Conservation (phyloP, 148 eudicot genomes). For the Euryodendron excelsum region DNA sequence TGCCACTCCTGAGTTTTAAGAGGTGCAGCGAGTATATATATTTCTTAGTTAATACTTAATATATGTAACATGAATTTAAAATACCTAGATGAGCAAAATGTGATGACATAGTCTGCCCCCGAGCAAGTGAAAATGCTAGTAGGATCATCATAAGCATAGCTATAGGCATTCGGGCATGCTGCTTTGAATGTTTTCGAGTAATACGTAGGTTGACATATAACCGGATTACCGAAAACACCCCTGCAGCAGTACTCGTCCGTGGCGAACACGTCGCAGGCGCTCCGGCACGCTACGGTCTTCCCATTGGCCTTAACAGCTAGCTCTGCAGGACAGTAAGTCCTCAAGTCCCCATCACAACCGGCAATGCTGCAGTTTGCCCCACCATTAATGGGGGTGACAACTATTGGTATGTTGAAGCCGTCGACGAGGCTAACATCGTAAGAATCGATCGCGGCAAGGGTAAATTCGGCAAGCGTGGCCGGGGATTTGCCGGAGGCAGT, state of each 20-base stretch:
- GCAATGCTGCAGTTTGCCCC: slow-evolving; percentile 62
- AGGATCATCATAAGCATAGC: slow-evolving; percentile 91
- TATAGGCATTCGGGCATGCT: slow-evolving; percentile 78
- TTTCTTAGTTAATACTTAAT: too few relatives aligned
- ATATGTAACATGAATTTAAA: too few relatives aligned
- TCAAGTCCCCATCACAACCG: slow-evolving; percentile 62
- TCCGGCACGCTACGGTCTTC: slow-evolving; percentile 63
- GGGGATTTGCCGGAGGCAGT: slow-evolving; percentile 43
- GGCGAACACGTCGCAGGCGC: slow-evolving; percentile 79
- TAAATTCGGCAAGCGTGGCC: slow-evolving; percentile 73
- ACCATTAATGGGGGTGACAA: slow-evolving; percentile 52
- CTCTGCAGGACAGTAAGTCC: slow-evolving; percentile 61
- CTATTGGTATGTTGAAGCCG: slow-evolving; percentile 72
- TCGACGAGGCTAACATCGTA: slow-evolving; percentile 96
- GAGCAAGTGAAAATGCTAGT: slow-evolving; percentile 71
- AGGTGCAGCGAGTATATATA: too few relatives aligned
- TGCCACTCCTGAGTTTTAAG: too few relatives aligned
- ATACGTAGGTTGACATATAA: slow-evolving; percentile 59
- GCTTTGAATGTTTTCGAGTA: slow-evolving; percentile 65
- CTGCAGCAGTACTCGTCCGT: slow-evolving; percentile 83
- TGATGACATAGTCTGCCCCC: slow-evolving; percentile 54
- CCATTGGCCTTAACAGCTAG: slow-evolving; percentile 41
- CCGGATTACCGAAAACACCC: slow-evolving; percentile 57
- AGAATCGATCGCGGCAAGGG: slow-evolving; percentile 53
- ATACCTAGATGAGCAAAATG: slow-evolving; percentile 76